Evolutionary conservation across 495 filamentous ascomycete species (phyloP).

Genomic region (Pyronema domesticum): DNA sequence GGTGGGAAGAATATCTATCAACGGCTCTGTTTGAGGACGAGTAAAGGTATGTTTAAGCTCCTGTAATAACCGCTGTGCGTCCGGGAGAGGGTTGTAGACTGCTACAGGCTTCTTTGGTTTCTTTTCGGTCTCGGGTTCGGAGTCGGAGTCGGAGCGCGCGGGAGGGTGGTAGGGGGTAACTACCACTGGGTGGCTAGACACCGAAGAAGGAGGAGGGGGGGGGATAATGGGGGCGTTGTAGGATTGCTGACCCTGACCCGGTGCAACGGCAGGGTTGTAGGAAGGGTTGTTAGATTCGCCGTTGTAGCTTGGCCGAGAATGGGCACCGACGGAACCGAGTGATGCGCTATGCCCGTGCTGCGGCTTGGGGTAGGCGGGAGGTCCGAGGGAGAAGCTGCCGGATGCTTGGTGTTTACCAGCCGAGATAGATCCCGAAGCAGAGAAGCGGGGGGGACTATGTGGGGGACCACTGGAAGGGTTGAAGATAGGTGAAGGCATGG

Average conservation of each 20-base stretch:
- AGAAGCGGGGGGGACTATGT: conserved; percentile 22
- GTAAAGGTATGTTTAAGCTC: conserved; percentile 53
- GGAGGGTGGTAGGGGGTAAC: conserved; percentile 26
- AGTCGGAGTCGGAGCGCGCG: conserved; percentile 28
- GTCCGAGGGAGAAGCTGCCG: conserved; percentile 14
- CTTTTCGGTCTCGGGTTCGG: conserved; percentile 23
- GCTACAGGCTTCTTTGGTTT: conserved; percentile 28
- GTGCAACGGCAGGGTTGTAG: conserved; percentile 1
- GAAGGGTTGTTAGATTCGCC: conserved; percentile 9
- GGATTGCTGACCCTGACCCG: conserved; percentile 19
- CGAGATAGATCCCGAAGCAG: conserved; percentile 11
- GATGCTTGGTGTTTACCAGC: conserved; percentile 5
- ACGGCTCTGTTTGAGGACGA: conserved; percentile 44
- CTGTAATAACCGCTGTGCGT: conserved; percentile 56
- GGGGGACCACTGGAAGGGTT: background rate
- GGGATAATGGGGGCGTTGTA: no score
- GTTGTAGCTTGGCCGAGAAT: conserved; percentile 18
- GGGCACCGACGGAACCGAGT: conserved; percentile 23
- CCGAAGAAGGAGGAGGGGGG: conserved; percentile 6
- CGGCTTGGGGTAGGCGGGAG: conserved; percentile 6
- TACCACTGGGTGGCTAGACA: conserved; percentile 21
- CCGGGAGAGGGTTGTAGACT: conserved; percentile 59
- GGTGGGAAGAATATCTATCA: conserved; percentile 70
- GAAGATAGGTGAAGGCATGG: conserved; percentile 65
- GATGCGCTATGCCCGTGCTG: background rate